These are phyloP conservation scores for Dryadomyces quercivorus DNA, from an alignment of 2,329 filamentous ascomycete species.

Conservation along the genomic window DNA sequence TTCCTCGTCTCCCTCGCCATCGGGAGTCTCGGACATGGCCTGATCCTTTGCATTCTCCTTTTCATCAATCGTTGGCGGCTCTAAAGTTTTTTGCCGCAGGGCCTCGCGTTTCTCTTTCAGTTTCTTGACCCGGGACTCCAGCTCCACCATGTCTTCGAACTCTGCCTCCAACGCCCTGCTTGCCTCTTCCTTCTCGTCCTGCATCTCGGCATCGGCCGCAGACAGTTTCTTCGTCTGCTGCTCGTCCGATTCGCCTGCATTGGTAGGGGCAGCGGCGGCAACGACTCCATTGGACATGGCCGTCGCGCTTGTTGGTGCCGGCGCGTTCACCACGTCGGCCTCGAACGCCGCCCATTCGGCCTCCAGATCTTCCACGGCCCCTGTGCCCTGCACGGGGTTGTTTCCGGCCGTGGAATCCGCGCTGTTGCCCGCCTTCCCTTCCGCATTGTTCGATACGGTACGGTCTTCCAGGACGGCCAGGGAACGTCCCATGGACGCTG, in stretches of 20 bases:
- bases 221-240: not conserved
- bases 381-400: not conserved
- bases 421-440: too few species aligned
- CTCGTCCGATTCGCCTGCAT: not conserved
- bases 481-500: not conserved
- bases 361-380: conserved; percentile 27
- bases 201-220: conserved; percentile 24
- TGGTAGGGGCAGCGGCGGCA: not conserved
- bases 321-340: conserved; percentile 53
- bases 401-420: not conserved
- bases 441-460: not conserved
- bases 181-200: conserved; percentile 66
- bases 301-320: conserved; percentile 14
- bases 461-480: not conserved
- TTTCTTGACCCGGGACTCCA: conserved; percentile 57
- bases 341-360: conserved; percentile 82
- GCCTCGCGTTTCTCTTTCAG: conserved; percentile 62
- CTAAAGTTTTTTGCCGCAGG: conserved; percentile 22
- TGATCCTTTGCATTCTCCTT: conserved; percentile 20
- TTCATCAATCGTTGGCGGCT: conserved; percentile 17
- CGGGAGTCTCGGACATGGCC: conserved; percentile 24
- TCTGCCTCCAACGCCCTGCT: conserved; percentile 61
- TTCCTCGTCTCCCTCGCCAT: conserved; percentile 29
- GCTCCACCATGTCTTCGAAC: conserved; percentile 71
- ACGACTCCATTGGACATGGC: not conserved